These are phyloP conservation scores for Dovyalis caffra DNA, from an alignment of 345 rosid species.

Conservation along the genomic window DNA sequence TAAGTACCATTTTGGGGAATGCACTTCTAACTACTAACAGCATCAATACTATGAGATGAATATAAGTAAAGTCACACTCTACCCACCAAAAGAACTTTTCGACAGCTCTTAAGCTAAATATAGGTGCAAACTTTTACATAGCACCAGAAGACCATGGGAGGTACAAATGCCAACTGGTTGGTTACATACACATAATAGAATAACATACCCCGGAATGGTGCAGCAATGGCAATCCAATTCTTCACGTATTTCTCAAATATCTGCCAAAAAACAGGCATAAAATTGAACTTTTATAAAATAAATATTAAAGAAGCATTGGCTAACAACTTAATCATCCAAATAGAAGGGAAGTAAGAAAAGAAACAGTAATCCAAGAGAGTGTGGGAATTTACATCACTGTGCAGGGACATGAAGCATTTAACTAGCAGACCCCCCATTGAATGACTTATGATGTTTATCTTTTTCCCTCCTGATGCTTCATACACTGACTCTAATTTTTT, in stretches of 20 bases:
- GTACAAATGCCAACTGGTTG: neutral
- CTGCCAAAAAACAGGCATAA: constrained; percentile 32
- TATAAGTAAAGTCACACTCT: neutral
- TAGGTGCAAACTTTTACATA: neutral
- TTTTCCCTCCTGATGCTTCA: constrained; percentile 82
- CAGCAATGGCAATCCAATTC: constrained; percentile 96
- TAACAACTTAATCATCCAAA: constrained; percentile 3
- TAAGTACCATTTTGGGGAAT: too few species aligned
- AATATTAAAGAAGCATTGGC: neutral
- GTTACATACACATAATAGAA: constrained; percentile 1
- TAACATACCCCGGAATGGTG: constrained; percentile 77
- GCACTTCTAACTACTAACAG: too few species aligned
- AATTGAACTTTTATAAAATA: neutral
- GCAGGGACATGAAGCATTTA: constrained; percentile 92
- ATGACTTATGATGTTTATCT: constrained; percentile 82
- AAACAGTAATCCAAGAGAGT: neutral
- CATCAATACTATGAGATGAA: too few species aligned
- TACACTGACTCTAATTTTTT: constrained; percentile 62
- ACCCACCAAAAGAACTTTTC: neutral
- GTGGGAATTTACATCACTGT: constrained; percentile 53
- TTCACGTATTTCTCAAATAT: constrained; percentile 83
- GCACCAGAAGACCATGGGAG: neutral
- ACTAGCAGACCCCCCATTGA: constrained; percentile 95
- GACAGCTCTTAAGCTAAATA: neutral
- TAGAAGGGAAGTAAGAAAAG: neutral